Base-by-base conservation (phyloP, 257 asterid species). In the Cynanchum wilfordii region DNA sequence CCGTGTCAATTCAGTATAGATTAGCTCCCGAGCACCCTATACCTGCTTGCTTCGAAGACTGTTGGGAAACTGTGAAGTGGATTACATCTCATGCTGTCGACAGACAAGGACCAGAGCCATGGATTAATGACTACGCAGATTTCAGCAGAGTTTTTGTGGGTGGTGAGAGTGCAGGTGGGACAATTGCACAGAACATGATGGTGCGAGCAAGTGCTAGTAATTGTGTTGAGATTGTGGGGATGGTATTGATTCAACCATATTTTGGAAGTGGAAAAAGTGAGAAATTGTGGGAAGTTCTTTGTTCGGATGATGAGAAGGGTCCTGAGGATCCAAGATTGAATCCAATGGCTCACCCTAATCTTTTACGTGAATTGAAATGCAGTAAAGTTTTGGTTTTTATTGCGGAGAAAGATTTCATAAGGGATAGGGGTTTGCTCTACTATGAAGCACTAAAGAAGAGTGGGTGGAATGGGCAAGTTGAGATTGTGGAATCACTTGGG, bases 81-180 rank as follows among this genome's bases (percentile, higher is more conserved):
- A 70, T 85, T 10, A 83, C 77, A 5, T 75, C 87, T 4, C 98
- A 88, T 75, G 82, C 82, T 2, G 42, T 3, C 45, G 55, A 20
- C 12, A 76, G 86, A 11, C 33, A 42, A 10, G 89, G 93, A 50
- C 75, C 85, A 7, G 97, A 92, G 4, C 82, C 87, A 0, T 87
- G 94, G 97, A 80, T 92, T 10, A 88, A 77, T 38, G 82, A 87
- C 3, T 19, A 33, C 71, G 96, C 89, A 15, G 93, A 92, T 73
- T 86, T 89, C 52, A 66, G 66, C 22, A 83, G 87, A 45, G 77
- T 89, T 70, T 89, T 80, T 10, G 0, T 89, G 2, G 94, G 88
- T 0, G 97, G 97, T 15, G 96, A 92, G 68, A 92, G 96, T 74
- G 97, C 96, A 3, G 97, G 97, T 4, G 96, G 87, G 0, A 88